A percentile compares a stretch with the other conserved stretches of the same genome.
These are phyloP conservation scores for Coemansia sp. DNA, from an alignment of 192 early-diverging fungal species.

Conservation along the genomic window DNA sequence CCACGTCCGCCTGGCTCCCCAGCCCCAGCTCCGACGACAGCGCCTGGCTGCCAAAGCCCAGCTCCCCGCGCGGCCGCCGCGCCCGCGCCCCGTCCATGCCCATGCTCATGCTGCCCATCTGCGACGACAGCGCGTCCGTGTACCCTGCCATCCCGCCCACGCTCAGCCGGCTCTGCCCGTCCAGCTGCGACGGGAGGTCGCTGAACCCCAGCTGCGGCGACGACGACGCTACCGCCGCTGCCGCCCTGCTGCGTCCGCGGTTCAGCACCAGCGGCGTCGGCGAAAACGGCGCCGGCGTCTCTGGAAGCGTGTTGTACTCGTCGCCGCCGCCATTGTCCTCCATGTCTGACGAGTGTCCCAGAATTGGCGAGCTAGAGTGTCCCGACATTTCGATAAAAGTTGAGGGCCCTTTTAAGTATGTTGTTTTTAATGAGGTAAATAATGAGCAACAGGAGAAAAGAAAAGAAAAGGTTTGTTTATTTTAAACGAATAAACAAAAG, in stretches of 20 bases:
- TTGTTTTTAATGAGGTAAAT: background rate
- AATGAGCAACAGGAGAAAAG: background rate
- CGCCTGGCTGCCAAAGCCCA: slow-evolving; percentile 13
- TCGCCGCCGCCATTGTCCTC: slow-evolving; percentile 38
- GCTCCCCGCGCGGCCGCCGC: slow-evolving; percentile 35
- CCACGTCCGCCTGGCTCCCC: slow-evolving; percentile 1
- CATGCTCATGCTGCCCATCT: slow-evolving; percentile 42
- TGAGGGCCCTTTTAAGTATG: background rate
- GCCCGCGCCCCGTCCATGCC: slow-evolving; percentile 16
- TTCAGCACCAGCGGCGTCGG: slow-evolving; percentile 16
- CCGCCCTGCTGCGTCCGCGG: slow-evolving; percentile 9
- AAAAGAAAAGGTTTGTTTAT: slow-evolving; percentile 4
- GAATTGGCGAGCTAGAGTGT: background rate
- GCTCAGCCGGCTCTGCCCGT: slow-evolving; percentile 16
- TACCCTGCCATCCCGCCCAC: slow-evolving; percentile 34
- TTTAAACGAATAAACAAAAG: background rate
- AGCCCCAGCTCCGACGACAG: background rate
- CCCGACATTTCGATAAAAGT: slow-evolving; percentile 4
- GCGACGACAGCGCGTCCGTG: slow-evolving; percentile 41
- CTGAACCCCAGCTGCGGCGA: slow-evolving; percentile 46
- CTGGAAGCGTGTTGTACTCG: slow-evolving; percentile 28
- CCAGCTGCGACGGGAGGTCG: slow-evolving; percentile 38
- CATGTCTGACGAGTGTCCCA: background rate
- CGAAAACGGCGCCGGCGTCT: slow-evolving; percentile 45
- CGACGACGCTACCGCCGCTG: slow-evolving; percentile 14